Base-by-base conservation (phyloP, 1,284 basidiomycete species). In the Sanghuangporus sanghuang region DNA sequence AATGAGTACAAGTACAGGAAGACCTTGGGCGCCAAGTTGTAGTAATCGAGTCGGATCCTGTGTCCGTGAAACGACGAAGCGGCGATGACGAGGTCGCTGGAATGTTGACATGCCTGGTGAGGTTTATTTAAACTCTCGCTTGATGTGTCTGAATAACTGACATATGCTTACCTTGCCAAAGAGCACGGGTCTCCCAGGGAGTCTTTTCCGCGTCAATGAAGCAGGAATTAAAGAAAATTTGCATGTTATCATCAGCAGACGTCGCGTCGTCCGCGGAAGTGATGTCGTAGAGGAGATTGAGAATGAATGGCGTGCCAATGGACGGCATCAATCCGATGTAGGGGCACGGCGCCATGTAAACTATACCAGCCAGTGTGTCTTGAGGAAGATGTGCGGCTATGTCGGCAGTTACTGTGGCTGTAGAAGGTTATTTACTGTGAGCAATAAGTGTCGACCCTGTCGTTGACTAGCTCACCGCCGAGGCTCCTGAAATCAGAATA, bases 381-480 rank as follows among this genome's bases (percentile, higher is more conserved):
- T 73, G 66, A 11, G 74, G 73, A 64, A 74, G 74, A 56, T 73
- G 70, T 32, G 71, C 69, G 39, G 78, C 67, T 38, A 79, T 71
- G 63, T 80, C 78, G 3, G 74, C 73, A 32, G 74, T 70, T 38
- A 74, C 71, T 1, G 71, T 71, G 14, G 68, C 77, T 77, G 62
- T 40, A 7, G 42, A 57, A 44, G 9, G 40, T 23, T 27, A 6
- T 3, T 23, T 35, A 23, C 23, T 12, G 12, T 35, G 12, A 49
- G 42, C 23, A 8, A 18, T 16, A 16, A 53, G 11, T 36, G 6
- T 14, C 21, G 46, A 14, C 49, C 18, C 44, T 18, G 44, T n/a
- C 44, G 44, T n/a, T 38, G 56, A 32, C 5, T 32, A 32, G 27
- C 71, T 56, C 67, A 76, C 77, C 74, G 66, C 77, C 77, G 9